A percentile compares a stretch with the other conserved stretches of the same genome.
Evolutionary conservation across 2,329 filamentous ascomycete species (phyloP).

Genomic region (Elsinoe fawcettii): DNA sequence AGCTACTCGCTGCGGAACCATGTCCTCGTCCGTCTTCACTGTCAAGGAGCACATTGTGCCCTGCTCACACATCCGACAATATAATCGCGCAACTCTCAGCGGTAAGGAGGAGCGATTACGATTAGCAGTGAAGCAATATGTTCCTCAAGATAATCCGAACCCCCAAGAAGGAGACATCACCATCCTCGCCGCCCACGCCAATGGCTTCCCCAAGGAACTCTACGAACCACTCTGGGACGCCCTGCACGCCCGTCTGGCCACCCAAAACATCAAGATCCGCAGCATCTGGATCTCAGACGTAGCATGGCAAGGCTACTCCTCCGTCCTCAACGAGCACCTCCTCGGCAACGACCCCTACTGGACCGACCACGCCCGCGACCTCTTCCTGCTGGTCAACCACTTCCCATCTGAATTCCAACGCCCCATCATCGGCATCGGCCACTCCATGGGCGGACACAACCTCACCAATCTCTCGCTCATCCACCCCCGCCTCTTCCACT

Average conservation of each 20-base stretch:
- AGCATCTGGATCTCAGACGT: constrained; percentile 86
- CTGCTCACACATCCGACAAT: constrained; percentile 74
- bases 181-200: constrained; percentile 79
- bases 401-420: constrained; percentile 73
- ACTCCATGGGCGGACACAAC: constrained; percentile 77
- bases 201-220: constrained; percentile 89
- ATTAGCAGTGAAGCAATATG: constrained; percentile 81
- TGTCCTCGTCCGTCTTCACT: constrained; percentile 46
- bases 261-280: constrained; percentile 61
- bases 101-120: constrained; percentile 67
- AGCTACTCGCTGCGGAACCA: constrained; percentile 20
- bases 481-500: constrained; percentile 71
- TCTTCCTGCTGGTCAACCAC: constrained; percentile 75
- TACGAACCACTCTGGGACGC: constrained; percentile 93
- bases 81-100: constrained; percentile 61
- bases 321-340: constrained; percentile 64
- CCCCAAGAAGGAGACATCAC: constrained; percentile 72
- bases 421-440: constrained; percentile 75
- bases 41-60: constrained; percentile 67
- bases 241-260: constrained; percentile 52
- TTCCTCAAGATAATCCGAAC: constrained; percentile 55
- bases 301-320: constrained; percentile 75
- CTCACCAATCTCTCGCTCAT: constrained; percentile 65
- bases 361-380: constrained; percentile 77
- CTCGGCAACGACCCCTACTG: constrained; percentile 87